phyloP scores from a whole-genome alignment of 2,329 filamentous ascomycete species.

The Pyrenophora tritici-repentis region DNA sequence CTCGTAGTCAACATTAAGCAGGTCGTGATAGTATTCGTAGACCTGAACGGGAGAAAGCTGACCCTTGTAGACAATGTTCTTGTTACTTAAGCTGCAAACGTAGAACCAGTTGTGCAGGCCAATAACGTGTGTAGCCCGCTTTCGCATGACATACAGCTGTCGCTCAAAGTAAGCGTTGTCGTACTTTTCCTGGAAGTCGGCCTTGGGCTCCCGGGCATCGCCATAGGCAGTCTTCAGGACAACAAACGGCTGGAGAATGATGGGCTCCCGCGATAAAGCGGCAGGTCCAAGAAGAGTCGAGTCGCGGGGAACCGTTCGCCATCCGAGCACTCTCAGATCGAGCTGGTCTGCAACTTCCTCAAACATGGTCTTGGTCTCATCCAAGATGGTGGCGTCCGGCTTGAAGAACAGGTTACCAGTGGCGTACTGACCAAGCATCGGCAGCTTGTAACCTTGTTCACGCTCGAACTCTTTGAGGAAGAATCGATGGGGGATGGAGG shows the following conservation, averaged over 20 bases:
- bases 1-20: constrained; percentile 96
- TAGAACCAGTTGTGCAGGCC: constrained; percentile 99
- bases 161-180: constrained; percentile 87
- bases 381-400: constrained; percentile 85
- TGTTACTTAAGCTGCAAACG: constrained; percentile 92
- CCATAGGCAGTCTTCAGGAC: constrained; percentile 87
- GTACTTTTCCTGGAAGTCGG: constrained; percentile 77
- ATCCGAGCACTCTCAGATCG: constrained; percentile 88
- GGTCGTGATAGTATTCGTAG: constrained; percentile 96
- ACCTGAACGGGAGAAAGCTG: constrained; percentile 93
- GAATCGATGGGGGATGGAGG: constrained; percentile 96
- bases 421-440: constrained; percentile 89
- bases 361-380: constrained; percentile 89
- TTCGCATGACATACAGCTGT: constrained; percentile 91
- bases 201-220: constrained; percentile 75
- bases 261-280: constrained; percentile 89
- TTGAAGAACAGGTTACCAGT: constrained; percentile 99
- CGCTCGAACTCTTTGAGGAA: constrained; percentile 98
- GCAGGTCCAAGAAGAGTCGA: constrained; percentile 91
- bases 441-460: constrained; percentile 85
- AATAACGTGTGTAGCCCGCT: constrained; percentile 92
- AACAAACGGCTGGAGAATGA: constrained; percentile 94
- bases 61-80: constrained; percentile 99
- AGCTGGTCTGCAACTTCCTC: constrained; percentile 90
- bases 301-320: constrained; percentile 94